phyloP scores from a whole-genome alignment of 2,329 filamentous ascomycete genomes.

The Penicillium sp. region DNA sequence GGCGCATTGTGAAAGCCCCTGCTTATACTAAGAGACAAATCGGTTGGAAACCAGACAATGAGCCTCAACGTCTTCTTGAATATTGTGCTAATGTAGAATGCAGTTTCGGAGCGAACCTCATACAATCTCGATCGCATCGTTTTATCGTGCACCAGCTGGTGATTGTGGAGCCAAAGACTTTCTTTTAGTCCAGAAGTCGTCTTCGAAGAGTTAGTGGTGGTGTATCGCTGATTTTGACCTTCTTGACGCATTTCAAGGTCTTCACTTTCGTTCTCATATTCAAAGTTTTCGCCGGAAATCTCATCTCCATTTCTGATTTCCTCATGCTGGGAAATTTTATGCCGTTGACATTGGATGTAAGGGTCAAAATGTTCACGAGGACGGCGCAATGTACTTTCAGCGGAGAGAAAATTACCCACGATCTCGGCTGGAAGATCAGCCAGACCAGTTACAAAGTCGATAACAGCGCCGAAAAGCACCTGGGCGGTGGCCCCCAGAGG shows the following conservation, averaged over 20 bases:
- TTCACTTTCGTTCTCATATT: not conserved
- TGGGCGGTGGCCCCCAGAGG: constrained; percentile 74
- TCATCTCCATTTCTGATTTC: constrained; percentile 6
- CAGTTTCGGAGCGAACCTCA: too few species aligned
- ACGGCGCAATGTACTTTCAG: constrained; percentile 48
- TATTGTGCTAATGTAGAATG: constrained; percentile 29
- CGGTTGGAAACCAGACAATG: constrained; percentile 76
- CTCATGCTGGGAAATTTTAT: not conserved
- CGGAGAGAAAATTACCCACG: constrained; percentile 48
- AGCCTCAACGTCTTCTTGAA: constrained; percentile 69
- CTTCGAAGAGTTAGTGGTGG: not conserved
- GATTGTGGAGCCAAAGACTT: too few species aligned
- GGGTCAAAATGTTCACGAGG: constrained; percentile 48
- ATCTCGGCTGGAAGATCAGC: constrained; percentile 67
- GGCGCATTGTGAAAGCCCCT: constrained; percentile 87
- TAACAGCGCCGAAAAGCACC: constrained; percentile 78
- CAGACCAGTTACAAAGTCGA: constrained; percentile 76
- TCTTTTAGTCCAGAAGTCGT: too few species aligned
- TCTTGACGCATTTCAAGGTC: too few species aligned
- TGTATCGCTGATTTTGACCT: too few species aligned
- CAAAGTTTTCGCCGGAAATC: not conserved
- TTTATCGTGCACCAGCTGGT: too few species aligned
- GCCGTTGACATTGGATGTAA: constrained; percentile 1
- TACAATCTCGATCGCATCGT: too few species aligned
- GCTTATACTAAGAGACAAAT: constrained; percentile 76